Percentiles rank a stretch among this genome's conserved stretches.
phyloP scores from a whole-genome alignment of 2,329 filamentous ascomycete species.

The Colletotrichum navitas region DNA sequence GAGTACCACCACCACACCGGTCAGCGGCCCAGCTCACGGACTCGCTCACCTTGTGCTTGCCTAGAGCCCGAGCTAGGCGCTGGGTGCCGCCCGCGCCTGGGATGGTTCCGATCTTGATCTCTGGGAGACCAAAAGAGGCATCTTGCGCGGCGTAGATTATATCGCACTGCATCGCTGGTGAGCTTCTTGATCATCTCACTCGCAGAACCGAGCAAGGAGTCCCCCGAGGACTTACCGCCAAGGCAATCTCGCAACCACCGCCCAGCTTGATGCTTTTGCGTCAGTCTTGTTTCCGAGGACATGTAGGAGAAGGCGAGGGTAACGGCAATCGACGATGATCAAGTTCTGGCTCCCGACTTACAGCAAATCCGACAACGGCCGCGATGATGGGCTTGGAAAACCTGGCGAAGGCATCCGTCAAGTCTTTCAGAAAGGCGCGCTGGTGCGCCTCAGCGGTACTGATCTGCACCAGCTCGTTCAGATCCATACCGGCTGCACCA shows the following conservation, averaged over 20 bases:
- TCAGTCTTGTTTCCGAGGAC: constrained; percentile 20
- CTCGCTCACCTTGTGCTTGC: constrained; percentile 56
- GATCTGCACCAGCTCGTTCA: constrained; percentile 44
- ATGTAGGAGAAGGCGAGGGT: neutral
- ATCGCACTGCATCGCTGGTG: constrained; percentile 51
- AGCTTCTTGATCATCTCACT: neutral
- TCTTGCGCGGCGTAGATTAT: constrained; percentile 53
- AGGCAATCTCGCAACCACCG: constrained; percentile 63
- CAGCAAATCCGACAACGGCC: constrained; percentile 63
- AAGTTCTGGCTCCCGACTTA: constrained; percentile 49
- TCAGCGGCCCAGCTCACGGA: constrained; percentile 41
- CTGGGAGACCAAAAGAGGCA: constrained; percentile 55
- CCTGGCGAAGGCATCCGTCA: constrained; percentile 52
- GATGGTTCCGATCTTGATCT: constrained; percentile 56
- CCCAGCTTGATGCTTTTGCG: constrained; percentile 52
- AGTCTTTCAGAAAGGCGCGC: constrained; percentile 53
- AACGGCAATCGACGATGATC: neutral
- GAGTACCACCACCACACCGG: constrained; percentile 43
- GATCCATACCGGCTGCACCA: constrained; percentile 43
- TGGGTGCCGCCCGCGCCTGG: constrained; percentile 58
- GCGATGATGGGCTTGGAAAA: constrained; percentile 62
- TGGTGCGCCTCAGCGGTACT: constrained; percentile 45
- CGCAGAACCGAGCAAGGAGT: neutral
- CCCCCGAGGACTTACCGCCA: constrained; percentile 52
- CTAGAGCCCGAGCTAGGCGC: constrained; percentile 55